Percentiles rank a stretch among this genome's conserved stretches.
phyloP scores from a whole-genome alignment of 2,329 filamentous ascomycete species.

The Amylocarpus encephaloides region DNA sequence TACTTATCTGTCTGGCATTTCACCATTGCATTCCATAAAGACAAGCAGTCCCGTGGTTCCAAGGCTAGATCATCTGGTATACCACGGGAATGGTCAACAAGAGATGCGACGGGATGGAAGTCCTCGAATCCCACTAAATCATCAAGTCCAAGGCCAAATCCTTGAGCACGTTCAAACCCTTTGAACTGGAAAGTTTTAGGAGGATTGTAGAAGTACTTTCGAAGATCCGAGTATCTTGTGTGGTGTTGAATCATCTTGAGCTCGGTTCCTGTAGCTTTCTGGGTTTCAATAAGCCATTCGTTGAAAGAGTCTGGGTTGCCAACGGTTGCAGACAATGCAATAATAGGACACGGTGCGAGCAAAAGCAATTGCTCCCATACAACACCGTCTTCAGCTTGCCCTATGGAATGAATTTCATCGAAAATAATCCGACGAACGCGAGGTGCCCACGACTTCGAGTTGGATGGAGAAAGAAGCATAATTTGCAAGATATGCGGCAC shows the following conservation, averaged over 20 bases:
- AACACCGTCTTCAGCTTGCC: constrained; percentile 67
- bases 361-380: constrained; percentile 75
- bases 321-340: constrained; percentile 73
- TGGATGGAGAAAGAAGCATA: constrained; percentile 61
- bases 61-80: constrained; percentile 62
- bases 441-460: constrained; percentile 60
- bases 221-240: constrained; percentile 67
- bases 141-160: constrained; percentile 40
- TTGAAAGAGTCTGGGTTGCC: constrained; percentile 68
- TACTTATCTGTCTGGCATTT: constrained; percentile 47
- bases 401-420: constrained; percentile 76
- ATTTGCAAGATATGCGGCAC: constrained; percentile 75
- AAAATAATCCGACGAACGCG: constrained; percentile 72
- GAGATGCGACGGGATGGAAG: constrained; percentile 59
- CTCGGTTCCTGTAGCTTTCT: constrained; percentile 55
- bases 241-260: constrained; percentile 63
- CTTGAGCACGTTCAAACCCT: constrained; percentile 32
- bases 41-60: constrained; percentile 65
- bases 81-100: constrained; percentile 55
- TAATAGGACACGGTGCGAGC: constrained; percentile 68
- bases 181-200: constrained; percentile 36
- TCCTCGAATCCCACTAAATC: constrained; percentile 26
- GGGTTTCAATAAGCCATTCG: constrained; percentile 59
- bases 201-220: constrained; percentile 64
- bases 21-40: constrained; percentile 58